Evolutionary conservation across 169 alveolate species (phyloP), one percentile per base, ranked within the genome.

Genomic region (Plasmodium adleri): DNA sequence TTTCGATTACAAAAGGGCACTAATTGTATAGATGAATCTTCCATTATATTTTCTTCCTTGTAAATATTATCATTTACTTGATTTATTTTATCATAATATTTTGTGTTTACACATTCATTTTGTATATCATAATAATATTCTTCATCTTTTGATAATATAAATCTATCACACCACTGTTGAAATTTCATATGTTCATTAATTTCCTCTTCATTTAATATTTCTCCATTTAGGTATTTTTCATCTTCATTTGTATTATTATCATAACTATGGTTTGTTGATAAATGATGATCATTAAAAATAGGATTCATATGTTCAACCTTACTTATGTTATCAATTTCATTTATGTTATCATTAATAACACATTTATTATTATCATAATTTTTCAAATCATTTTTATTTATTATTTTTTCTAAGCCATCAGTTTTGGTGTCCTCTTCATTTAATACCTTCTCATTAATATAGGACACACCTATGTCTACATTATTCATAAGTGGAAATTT

Each of bases 81-180:
- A 67, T 83, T 68, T 45, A 83, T 83, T 24, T 63, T 83, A 22
- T 83, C 56, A 32, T 68, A 83, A 43, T 58, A 39, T 15, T 83
- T 83, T 67, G 91, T 83, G 45, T 60, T 83, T 8, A 83, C 72
- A 24, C 75, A 83, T 24, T 83, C 52, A 50, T 83, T 70, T 56
- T 26, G 66, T 13, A 43, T 62, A 52, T 83, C 91, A 32, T 83
- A 83, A 62, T 17, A 83, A 28, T 54, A 68, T 8, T 2, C 0
- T 24, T 83, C 45, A 45, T 52, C 74, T 2, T 68, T 22, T 24
- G 91, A 83, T n/a, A 52, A 12, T 10, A 67, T 43, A 8, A 67
- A 12, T 56, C 83, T 70, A 32, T 83, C 91, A 68, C 83, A 67
- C 91, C 91, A 83, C 15, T 83, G 91, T 12, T 83, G 91, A 83